Base-by-base conservation (phyloP, 805 yeast species). In the Metschnikowia cerradonensis region DNA sequence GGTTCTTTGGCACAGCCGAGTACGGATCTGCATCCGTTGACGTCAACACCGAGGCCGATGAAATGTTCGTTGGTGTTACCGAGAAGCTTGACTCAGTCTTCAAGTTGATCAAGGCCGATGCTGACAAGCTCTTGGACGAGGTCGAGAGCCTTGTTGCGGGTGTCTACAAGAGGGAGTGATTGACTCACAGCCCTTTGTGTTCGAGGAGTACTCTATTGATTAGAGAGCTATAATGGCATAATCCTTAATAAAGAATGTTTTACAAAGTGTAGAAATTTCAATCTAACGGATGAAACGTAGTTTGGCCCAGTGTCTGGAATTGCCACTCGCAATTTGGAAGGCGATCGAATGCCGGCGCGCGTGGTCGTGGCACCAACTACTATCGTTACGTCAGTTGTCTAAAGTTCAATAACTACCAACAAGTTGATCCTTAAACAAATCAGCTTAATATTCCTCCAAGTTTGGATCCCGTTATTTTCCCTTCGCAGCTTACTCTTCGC, bases 1-100 rank as follows among this genome's bases (percentile, higher is more conserved):
- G 75, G 41, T 84, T 85, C 78, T 85, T 90, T 89, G 69, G 60
- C 50, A 58, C 54, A 15, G 46, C 57, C 43, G 54, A 50, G 15
- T 51, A 53, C 11, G 55, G 61, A 36, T 44, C 40, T 15, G 32
- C 39, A 20, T 8, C 34, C 17, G 64, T 59, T 34, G 51, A 46
- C 19, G 48, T 58, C 48, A 34, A 61, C 32, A 50, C 56, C 41
- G 57, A 60, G 55, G 49, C 57, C 20, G 60, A 22, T 2, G 50
- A 48, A 15, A 38, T 52, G 20, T 46, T 63, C 20, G 56, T 47
- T 14, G 45, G 36, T 22, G 22, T 47, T 13, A n/a, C 45, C 35
- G 49, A 51, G 39, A 57, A 62, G 56, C 52, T 66, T 41, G 69
- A 65, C 44, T 52, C 50, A 19, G 51, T 61, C 48, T 41, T 63